Evolutionary conservation across 306 rosid species (phyloP).

Genomic region (barrel medic (Medicago truncatula)): MtrunA17r5.0-ANR NC_053042.1:858001-858500

Average conservation of each 20-base stretch:
- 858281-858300: background rate
- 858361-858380: background rate
- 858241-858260: background rate
- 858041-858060: constrained; percentile 1
- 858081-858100: background rate
- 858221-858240: background rate
- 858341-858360: background rate
- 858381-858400: background rate
- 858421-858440: too few species aligned
- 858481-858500: background rate
- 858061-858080: background rate
- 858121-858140: constrained; percentile 6
- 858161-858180: background rate
- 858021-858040: background rate
- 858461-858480: too few species aligned
- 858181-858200: background rate
- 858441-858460: too few species aligned
- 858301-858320: background rate
- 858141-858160: background rate
- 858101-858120: constrained; percentile 5
- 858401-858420: too few species aligned
- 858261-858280: constrained; percentile 6
- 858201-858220: constrained; percentile 16
- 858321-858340: background rate
- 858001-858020: constrained; percentile 26